Base-by-base conservation (phyloP, 169 alveolate genomes). In the Perkinsus olseni region DNA sequence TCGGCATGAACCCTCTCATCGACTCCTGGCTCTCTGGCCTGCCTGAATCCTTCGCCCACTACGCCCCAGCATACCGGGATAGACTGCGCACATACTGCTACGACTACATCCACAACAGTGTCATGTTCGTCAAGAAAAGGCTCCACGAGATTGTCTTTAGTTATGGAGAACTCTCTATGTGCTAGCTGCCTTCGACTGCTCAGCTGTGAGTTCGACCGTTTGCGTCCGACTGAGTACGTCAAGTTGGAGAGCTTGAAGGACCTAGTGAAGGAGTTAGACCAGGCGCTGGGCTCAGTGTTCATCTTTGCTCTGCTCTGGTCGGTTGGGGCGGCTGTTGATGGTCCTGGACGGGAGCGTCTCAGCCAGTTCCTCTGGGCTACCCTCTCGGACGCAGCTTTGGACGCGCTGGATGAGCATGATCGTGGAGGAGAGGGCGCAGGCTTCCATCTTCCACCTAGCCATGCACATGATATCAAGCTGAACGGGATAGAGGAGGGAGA, bases 1-100 rank as follows among this genome's bases (percentile, higher is more conserved):
- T 97, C 50, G 97, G 97, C 40, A 91, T 95, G 17, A 93, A 96
- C 91, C 98, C 98, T 6, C 94, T 97, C 74, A 94, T 96, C 74
- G 95, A 94, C 24, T 96, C 97, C 36, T 97, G 98, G 97, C 93
- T 96, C 82, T 62, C 82, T 62, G 82, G 82, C 82, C 82, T 62
- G 13, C 82, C 82, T 28, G 36, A 13, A 28, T 62, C 82, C 82
- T 62, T 62, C 17, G 82, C 82, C 31, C 82, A 62, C 1, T 62
- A 21, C 31, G 82, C 82, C 37, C 82, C 82, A 13, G 17, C 28
- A 24, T 62, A 62, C 82, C 1, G 34, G 82, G 82, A 62, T 1
- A 62, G 82, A 24, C 82, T 62, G 31, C 28, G 82, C 13, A 28
- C 82, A 0, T 62, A 62, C 82, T 62, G 82, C 82, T 28, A 62